These are phyloP conservation scores for Thelonectria rubi DNA, from an alignment of 2,329 filamentous ascomycete species.

Conservation along the genomic window DNA sequence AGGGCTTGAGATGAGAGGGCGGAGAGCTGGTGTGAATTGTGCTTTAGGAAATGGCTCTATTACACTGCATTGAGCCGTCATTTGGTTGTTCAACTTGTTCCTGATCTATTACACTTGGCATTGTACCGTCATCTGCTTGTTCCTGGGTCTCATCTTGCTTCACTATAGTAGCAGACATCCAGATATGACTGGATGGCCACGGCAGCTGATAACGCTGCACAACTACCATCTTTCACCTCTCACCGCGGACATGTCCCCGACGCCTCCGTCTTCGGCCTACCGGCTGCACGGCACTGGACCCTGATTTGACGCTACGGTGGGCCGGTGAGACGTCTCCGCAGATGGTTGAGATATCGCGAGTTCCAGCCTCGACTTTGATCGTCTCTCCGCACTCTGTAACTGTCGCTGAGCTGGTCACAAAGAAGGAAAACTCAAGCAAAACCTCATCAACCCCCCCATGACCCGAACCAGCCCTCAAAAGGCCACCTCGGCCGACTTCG, in stretches of 20 bases:
- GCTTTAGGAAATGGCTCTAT: too few relatives aligned
- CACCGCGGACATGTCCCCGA: neutral
- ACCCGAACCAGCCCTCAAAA: constrained; percentile 24
- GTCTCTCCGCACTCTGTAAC: too few relatives aligned
- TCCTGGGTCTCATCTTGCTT: neutral
- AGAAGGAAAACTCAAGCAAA: neutral
- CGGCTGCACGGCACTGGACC: constrained; percentile 27
- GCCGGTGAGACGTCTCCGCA: constrained; percentile 31
- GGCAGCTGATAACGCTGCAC: too few relatives aligned
- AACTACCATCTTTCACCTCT: neutral
- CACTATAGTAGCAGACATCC: too few relatives aligned
- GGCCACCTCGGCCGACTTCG: constrained; percentile 30
- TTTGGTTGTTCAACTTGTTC: too few relatives aligned
- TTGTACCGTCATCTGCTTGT: too few relatives aligned
- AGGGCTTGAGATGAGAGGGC: too few relatives aligned
- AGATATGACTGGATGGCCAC: too few relatives aligned
- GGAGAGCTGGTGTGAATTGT: too few relatives aligned
- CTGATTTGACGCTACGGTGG: constrained; percentile 39
- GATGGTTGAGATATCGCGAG: constrained; percentile 25
- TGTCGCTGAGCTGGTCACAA: too few relatives aligned
- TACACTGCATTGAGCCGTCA: too few relatives aligned
- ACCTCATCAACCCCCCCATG: constrained; percentile 23
- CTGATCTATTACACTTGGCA: too few relatives aligned
- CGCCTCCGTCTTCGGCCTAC: constrained; percentile 25
- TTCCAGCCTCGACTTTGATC: neutral